Percentiles rank a stretch among this genome's conserved stretches.
Conservation (phyloP, 768 basidiomycete species). For the Hebeloma cylindrosporum region DNA sequence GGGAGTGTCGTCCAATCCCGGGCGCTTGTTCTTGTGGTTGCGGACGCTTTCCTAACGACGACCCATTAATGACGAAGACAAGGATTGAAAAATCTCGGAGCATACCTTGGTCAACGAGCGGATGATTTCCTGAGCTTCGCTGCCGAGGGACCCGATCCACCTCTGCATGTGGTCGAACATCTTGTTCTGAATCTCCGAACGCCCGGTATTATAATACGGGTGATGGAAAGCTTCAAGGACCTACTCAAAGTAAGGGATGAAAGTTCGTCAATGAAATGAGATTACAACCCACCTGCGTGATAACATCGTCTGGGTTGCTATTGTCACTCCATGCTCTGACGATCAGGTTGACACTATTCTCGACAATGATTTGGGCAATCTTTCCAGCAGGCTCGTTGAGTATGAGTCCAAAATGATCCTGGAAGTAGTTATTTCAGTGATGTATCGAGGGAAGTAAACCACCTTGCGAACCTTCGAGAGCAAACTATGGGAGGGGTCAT, state of each 20-base stretch:
- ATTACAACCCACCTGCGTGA: slow-evolving; percentile 40
- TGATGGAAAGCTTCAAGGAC: slow-evolving; percentile 70
- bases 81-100: background rate
- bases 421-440: background rate
- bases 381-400: slow-evolving; percentile 77
- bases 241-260: slow-evolving; percentile 20
- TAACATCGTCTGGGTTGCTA: slow-evolving; percentile 42
- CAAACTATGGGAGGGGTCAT: slow-evolving; percentile 73
- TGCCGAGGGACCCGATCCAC: slow-evolving; percentile 52
- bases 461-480: slow-evolving; percentile 54
- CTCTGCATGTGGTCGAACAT: slow-evolving; percentile 59
- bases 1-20: slow-evolving; percentile 46
- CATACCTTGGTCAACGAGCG: slow-evolving; percentile 53
- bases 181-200: slow-evolving; percentile 52
- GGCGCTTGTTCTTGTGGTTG: slow-evolving; percentile 55
- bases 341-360: slow-evolving; percentile 58
- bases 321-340: slow-evolving; percentile 57
- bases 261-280: background rate
- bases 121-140: slow-evolving; percentile 45
- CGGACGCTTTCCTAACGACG: slow-evolving; percentile 49
- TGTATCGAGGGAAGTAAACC: background rate
- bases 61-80: background rate
- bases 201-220: slow-evolving; percentile 59
- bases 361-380: slow-evolving; percentile 66
- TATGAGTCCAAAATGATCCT: slow-evolving; percentile 74